Evolutionary conservation across 805 yeast genomes (phyloP), one percentile per base, ranked within the genome.

Genomic region (Priceomyces medius): DNA sequence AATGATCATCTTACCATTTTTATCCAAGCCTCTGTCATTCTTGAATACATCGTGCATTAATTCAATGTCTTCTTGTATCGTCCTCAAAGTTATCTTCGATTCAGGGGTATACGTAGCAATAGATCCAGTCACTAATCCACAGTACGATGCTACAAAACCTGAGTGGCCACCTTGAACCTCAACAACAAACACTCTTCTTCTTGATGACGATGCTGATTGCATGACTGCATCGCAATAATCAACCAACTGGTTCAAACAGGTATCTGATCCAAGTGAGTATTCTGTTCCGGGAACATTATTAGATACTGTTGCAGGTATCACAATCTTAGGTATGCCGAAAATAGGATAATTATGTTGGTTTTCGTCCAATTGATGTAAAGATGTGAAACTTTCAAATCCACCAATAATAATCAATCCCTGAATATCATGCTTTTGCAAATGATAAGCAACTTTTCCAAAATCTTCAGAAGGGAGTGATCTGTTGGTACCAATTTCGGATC

Each of bases 151-250:
- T 51, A 85, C 77, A 58, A 75, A 85, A 38, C 95, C 95, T 19
- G 87, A 81, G 63, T 85, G 80, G 41, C 95, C 95, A 55, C 95
- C 95, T 68, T 85, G 95, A 21, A 82, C 85, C 56, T 85, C 95
- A 46, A 85, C 86, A 26, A 85, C 87, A 55, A 85, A 85, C 12
- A 82, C 85, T 62, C 93, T 74, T 54, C 85, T 78, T 72, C 91
- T 75, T 1, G 89, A 77, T 13, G 90, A 83, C 12, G 87, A 76
- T 8, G 95, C 93, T 24, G 84, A 76, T 61, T 85, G 90, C 54
- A 83, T 83, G 37, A 85, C 79, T n/a, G 81, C 79, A 57, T 84
- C 91, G 71, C 89, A 83, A 62, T 85, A 84, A 42, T 79, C 73
- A 61, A 83, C 79, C 56, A 84, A 68, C 29, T 82, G 73, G 59